These are phyloP conservation scores for Begonia fuchsioides DNA, from an alignment of 306 rosid genomes.

Conservation along the genomic window DNA sequence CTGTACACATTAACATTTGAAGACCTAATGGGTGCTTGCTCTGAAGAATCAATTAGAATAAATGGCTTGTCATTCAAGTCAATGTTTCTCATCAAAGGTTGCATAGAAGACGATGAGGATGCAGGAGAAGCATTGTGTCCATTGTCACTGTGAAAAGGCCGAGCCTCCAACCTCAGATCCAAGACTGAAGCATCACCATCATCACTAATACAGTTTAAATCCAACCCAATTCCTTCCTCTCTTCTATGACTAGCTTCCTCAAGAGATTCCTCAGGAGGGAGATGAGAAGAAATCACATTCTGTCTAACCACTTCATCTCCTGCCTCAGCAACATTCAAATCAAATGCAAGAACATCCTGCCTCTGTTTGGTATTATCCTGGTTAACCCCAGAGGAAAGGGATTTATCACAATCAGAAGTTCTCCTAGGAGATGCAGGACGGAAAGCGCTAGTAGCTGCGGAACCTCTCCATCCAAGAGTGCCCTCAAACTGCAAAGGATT, in stretches of 20 bases:
- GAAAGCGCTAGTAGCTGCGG: constrained; percentile 91
- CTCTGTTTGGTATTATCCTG: constrained; percentile 67
- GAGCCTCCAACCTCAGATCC: constrained; percentile 45
- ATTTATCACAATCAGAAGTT: constrained; percentile 42
- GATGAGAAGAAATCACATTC: constrained; percentile 38
- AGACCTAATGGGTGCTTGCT: constrained; percentile 33
- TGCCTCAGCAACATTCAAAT: constrained; percentile 65
- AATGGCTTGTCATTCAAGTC: constrained; percentile 84
- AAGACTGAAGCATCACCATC: constrained; percentile 47
- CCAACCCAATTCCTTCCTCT: constrained; percentile 55
- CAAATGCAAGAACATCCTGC: constrained; percentile 53
- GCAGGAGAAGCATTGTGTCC: constrained; percentile 75
- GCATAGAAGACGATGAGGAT: constrained; percentile 75
- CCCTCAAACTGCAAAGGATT: constrained; percentile 77
- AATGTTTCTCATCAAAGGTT: constrained; percentile 67
- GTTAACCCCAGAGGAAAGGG: constrained; percentile 39
- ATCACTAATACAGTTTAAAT: constrained; percentile 60
- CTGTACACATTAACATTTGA: constrained; percentile 28
- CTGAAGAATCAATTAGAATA: constrained; percentile 48
- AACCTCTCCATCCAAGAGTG: constrained; percentile 83
- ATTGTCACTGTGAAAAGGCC: constrained; percentile 27
- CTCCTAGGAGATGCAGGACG: constrained; percentile 88
- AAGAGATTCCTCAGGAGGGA: constrained; percentile 65
- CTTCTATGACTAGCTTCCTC: constrained; percentile 53
- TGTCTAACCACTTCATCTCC: constrained; percentile 57